Percentiles rank a stretch among this genome's conserved stretches.
Evolutionary conservation across 2,329 filamentous ascomycete genomes (phyloP).

Genomic region (Curvularia hawaiiensis): DNA sequence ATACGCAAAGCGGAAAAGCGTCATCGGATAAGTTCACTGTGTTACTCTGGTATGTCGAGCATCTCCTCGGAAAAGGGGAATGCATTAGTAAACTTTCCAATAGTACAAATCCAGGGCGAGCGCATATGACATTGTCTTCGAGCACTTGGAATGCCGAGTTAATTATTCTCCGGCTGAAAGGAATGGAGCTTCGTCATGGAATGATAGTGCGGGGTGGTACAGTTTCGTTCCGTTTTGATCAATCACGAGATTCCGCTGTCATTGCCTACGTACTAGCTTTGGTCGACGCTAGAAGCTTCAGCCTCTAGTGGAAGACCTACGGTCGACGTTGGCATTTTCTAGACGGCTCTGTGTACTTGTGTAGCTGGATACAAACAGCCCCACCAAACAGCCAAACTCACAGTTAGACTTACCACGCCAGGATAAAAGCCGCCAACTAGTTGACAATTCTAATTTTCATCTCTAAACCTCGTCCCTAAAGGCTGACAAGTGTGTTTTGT

Average conservation of each 20-base stretch:
- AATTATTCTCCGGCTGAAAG: not conserved
- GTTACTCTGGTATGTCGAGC: not conserved
- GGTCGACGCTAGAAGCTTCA: not conserved
- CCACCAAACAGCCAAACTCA: no score
- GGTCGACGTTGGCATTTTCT: not conserved
- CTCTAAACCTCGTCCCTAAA: no score
- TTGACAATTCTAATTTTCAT: no score
- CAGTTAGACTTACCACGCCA: no score
- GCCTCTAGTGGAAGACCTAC: not conserved
- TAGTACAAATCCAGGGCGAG: not conserved
- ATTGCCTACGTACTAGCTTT: not conserved
- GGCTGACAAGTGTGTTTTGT: no score
- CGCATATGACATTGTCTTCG: not conserved
- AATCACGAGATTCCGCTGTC: not conserved
- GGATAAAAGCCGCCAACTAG: no score
- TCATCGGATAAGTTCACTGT: not conserved
- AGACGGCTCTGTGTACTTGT: not conserved
- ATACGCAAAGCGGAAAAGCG: not conserved
- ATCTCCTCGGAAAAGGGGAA: constrained; percentile 43
- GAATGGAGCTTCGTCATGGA: not conserved
- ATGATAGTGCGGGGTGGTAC: not conserved
- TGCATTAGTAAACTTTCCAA: not conserved
- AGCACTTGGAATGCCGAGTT: not conserved
- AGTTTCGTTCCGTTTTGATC: not conserved
- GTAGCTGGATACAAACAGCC: no score